Evolutionary conservation across 139 green algal species (phyloP).

Genomic region (Tetradesmus lagerheimii): DNA sequence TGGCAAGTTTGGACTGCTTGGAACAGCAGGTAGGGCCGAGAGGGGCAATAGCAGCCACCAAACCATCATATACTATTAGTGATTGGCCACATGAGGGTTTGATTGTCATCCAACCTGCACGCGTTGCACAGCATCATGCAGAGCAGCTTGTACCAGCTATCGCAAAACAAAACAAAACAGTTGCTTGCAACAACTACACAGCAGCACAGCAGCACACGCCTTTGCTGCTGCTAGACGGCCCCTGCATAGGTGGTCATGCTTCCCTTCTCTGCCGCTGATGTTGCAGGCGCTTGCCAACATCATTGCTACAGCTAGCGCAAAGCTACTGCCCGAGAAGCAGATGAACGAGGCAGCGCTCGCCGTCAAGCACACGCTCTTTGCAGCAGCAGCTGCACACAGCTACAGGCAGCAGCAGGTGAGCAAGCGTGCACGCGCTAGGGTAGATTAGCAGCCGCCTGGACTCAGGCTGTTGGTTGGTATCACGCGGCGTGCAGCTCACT

Average conservation of each 20-base stretch:
- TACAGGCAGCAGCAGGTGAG: slow-evolving; percentile 22
- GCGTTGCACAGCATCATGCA: neutral
- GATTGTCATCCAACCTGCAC: too few species aligned
- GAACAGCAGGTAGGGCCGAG: slow-evolving; percentile 6
- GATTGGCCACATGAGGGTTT: too few species aligned
- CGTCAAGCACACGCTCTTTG: slow-evolving; percentile 31
- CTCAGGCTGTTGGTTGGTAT: too few species aligned
- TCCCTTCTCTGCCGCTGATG: neutral
- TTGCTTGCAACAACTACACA: neutral
- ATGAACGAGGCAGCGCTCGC: slow-evolving; percentile 26
- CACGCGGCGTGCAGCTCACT: too few species aligned
- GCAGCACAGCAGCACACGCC: too few species aligned
- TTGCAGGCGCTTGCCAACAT: slow-evolving; percentile 34
- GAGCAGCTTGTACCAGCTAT: neutral
- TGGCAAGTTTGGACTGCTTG: neutral
- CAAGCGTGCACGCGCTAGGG: neutral
- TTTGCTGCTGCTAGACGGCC: neutral
- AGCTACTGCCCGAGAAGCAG: slow-evolving; percentile 36
- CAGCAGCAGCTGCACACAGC: slow-evolving; percentile 39
- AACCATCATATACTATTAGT: too few species aligned
- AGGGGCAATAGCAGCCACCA: neutral
- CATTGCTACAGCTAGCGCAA: neutral
- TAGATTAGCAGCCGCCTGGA: neutral
- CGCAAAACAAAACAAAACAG: too few species aligned
- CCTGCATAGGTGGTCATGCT: too few species aligned